Percentiles rank a stretch among this genome's conserved stretches.
Evolutionary conservation across 148 eudicot species (phyloP).

Genomic region (Spergularia bocconei): DNA sequence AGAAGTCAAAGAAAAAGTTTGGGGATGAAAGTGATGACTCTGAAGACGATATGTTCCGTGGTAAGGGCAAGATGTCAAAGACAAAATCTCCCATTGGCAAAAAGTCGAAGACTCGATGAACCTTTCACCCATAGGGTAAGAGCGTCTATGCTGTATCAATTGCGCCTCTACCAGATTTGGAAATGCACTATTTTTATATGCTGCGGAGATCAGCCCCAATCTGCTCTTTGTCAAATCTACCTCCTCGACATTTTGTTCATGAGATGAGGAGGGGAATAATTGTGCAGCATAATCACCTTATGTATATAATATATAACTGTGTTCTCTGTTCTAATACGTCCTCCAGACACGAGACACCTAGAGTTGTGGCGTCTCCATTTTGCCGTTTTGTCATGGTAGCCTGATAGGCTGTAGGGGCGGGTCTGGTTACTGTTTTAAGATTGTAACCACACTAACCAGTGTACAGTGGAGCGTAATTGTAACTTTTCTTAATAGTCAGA

Average conservation of each 20-base stretch:
- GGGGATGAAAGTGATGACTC: conserved; percentile 71
- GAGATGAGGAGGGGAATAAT: background rate
- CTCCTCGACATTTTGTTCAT: background rate
- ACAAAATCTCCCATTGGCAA: conserved; percentile 19
- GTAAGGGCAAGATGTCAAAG: conserved; percentile 52
- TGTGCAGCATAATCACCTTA: background rate
- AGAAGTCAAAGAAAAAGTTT: conserved; percentile 42
- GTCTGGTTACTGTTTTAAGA: background rate
- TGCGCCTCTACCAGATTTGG: background rate
- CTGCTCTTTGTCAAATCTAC: no score
- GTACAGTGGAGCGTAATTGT: background rate
- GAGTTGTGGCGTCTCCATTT: conserved; percentile 5
- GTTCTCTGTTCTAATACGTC: background rate
- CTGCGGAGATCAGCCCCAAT: background rate
- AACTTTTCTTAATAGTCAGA: background rate
- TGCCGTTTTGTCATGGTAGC: background rate
- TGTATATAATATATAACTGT: conserved; percentile 12
- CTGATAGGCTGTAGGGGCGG: background rate
- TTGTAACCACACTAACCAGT: background rate
- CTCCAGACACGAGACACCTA: background rate
- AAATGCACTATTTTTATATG: background rate
- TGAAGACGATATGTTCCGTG: conserved; percentile 39
- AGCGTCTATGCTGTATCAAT: background rate
- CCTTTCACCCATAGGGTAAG: background rate
- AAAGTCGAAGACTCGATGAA: conserved; percentile 14